Base-by-base conservation (phyloP, 345 rosid genomes). In the Euphorbia pulcherrima region DNA sequence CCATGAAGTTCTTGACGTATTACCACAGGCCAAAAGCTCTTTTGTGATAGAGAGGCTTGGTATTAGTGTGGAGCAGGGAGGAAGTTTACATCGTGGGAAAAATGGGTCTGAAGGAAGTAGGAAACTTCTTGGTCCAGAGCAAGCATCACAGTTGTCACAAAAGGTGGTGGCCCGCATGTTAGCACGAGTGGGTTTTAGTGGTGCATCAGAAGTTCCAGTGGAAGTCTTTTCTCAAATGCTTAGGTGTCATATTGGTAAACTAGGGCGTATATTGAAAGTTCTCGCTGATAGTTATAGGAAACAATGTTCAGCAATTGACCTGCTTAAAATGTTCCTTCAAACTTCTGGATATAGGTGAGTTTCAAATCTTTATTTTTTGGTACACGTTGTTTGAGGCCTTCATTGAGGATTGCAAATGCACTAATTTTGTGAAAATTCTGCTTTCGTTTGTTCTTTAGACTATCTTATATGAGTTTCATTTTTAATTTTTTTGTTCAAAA, bases 41-140 rank as follows among this genome's bases (percentile, higher is more conserved):
- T 86, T 87, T 58, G 85, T 84, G 90, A 78, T 82, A 5, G 98
- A 93, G 86, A 89, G 98, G 79, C 84, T 85, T 77, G 98, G 97
- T 64, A 80, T 89, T 71, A 80, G 83, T 71, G 75, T 78, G 64
- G 96, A 90, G 72, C 92, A 87, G n/a, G 83, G 92, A 75, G 96
- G 91, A 60, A 78, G 72, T 73, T 67, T 77, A 50, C 85, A 79
- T 55, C 84, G 82, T 63, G 85, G 81, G 58, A 90, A 83, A 73
- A 83, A 68, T 78, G 85, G 78, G n/a, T 58, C 75, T 18, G 85
- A 79, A 24, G 79, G 82, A 52, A 68, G 78, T 16, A 89, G 74
- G 64, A 67, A 75, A 70, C 80, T 72, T 67, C 80, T 93, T 64
- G 56, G 90, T 78, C 86, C 84, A 52, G 95, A 89, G 67, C 98